Evolutionary conservation across 148 eudicot species (phyloP).

Genomic region (Bassia scoparia): DNA sequence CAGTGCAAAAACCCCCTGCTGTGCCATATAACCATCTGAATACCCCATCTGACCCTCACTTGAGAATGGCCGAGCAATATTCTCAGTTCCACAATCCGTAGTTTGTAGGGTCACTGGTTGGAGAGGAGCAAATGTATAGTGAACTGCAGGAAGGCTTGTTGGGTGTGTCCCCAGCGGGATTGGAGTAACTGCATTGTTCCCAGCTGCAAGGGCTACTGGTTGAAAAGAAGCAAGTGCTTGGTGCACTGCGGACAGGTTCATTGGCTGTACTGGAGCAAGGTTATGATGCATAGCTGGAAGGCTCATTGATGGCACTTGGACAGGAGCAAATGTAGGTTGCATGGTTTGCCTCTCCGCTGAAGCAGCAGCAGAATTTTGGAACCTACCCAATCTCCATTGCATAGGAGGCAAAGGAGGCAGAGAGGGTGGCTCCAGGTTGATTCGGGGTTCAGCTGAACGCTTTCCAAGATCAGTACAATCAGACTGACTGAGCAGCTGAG

Average conservation of each 20-base stretch:
- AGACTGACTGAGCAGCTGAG: conserved; percentile 27
- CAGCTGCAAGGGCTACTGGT: conserved; percentile 19
- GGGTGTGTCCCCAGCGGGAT: conserved; percentile 10
- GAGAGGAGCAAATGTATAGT: conserved; percentile 17
- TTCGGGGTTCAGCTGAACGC: conserved; percentile 38
- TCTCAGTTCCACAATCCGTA: not conserved
- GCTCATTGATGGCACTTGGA: conserved; percentile 28
- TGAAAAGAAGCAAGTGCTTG: conserved; percentile 16
- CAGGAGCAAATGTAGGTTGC: conserved; percentile 21
- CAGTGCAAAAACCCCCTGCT: conserved; percentile 21
- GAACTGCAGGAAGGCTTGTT: conserved; percentile 16
- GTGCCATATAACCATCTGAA: conserved; percentile 20
- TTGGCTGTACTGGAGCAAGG: conserved; percentile 23
- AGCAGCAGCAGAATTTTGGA: conserved; percentile 41
- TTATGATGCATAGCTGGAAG: conserved; percentile 15
- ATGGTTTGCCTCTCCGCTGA: conserved; percentile 26
- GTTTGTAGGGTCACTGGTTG: conserved; percentile 15
- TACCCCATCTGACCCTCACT: conserved; percentile 21
- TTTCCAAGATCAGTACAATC: conserved; percentile 30
- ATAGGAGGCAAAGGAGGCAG: conserved; percentile 97
- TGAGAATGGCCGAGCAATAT: not conserved
- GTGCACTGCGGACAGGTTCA: conserved; percentile 18
- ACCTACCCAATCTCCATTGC: conserved; percentile 85
- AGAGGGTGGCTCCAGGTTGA: conserved; percentile 63
- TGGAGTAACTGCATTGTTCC: conserved; percentile 19